These are phyloP conservation scores for Brassica nigra DNA, from an alignment of 345 rosid genomes.

Conservation along the genomic window DNA sequence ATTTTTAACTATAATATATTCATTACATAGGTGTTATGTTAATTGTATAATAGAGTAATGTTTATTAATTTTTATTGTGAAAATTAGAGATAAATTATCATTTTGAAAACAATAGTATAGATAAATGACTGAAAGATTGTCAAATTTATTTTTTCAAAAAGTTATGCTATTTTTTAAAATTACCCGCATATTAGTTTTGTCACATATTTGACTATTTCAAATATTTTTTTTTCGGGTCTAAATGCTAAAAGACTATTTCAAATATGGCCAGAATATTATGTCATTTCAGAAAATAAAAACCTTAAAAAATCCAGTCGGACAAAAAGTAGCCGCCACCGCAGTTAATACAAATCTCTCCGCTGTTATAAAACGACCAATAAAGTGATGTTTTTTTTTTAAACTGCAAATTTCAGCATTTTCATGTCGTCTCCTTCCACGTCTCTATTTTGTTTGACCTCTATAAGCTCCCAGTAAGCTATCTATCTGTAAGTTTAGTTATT, in stretches of 20 bases:
- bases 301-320: background rate
- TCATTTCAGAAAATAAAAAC: background rate
- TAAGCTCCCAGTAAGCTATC: background rate
- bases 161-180: background rate
- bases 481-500: constrained; percentile 17
- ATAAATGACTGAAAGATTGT: background rate
- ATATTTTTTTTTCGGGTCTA: background rate
- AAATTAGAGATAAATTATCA: no score
- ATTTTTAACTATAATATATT: background rate
- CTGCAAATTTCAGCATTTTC: constrained; percentile 13
- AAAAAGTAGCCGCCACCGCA: constrained; percentile 32
- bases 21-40: background rate
- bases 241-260: background rate
- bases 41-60: no score
- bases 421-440: constrained; percentile 15
- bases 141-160: no score
- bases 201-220: background rate
- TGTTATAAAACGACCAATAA: background rate
- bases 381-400: background rate
- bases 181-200: background rate
- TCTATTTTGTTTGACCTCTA: constrained; percentile 19
- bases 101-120: background rate
- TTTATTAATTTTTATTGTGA: no score
- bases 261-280: background rate
- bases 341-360: background rate